Evolutionary conservation across 2,329 filamentous ascomycete species (phyloP), one percentile per base, ranked within the genome.

Genomic region (Rhexocercosporidium sp.): DNA sequence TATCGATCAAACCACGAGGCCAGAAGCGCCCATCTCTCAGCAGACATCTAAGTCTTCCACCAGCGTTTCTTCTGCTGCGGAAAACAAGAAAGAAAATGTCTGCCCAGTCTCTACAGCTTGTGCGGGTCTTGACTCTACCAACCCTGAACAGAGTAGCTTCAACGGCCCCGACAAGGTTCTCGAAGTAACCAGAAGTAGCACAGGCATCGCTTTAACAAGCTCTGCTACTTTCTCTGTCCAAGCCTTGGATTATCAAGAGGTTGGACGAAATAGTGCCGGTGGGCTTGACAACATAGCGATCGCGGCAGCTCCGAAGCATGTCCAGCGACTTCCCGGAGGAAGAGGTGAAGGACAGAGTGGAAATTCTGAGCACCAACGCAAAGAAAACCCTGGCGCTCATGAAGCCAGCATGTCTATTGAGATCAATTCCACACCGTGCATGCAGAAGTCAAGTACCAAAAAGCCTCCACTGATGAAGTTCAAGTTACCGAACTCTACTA

Each of bases 381-480:
- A 41, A 37, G 54, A 39, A 2, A 18, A 20, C 22, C 16, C 9
- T 41, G 34, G 4, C 41, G 20, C 12, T 16, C 11, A 20, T 18
- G 31, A 39, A 37, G 31, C 5, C 18, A 57, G n/a, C 12, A 12
- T 16, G 18, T 14, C 31, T 34, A 14, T 9, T 39, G 34, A 25
- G n/a, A 11, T 8, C 25, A 34, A 16, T 25, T 14, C 54, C 12
- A 37, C 34, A 12, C 22, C 12, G 11, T 41, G 11, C 9, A 39
- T 3, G 6, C 34, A 57, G 34, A 57, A 41, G 20, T 2, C 31
- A n/a, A 39, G 54, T 22, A 34, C 34, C 31, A 57, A 57, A 22
- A 20, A 39, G 54, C 54, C 54, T 22, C 54, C 54, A 39, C n/a
- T 57, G 11, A 41, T 57, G 54, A 57, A 57, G 18, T 27, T 57